Percentiles rank a stretch among this genome's conserved stretches.
These are phyloP conservation scores for Trichoderma parareesei DNA, from an alignment of 495 filamentous ascomycete species.

Conservation along the genomic window DNA sequence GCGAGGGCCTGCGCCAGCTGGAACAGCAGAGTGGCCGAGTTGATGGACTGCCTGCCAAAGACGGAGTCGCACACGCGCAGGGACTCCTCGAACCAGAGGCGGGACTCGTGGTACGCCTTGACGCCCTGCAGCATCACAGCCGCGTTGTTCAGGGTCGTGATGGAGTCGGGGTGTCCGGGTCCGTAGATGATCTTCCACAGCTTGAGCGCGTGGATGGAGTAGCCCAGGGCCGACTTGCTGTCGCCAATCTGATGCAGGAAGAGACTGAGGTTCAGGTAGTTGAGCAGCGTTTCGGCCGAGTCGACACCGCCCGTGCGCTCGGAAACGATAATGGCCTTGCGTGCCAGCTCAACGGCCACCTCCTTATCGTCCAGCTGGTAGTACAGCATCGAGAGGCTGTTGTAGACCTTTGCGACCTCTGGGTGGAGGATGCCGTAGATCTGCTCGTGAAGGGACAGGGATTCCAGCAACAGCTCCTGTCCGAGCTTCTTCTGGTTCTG, in stretches of 20 bases:
- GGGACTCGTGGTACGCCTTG: slow-evolving; percentile 85
- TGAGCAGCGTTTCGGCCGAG: slow-evolving; percentile 83
- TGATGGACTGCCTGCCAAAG: slow-evolving; percentile 79
- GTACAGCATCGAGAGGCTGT: slow-evolving; percentile 88
- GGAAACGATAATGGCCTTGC: slow-evolving; percentile 91
- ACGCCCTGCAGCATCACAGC: slow-evolving; percentile 96
- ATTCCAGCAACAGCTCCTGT: slow-evolving; percentile 91
- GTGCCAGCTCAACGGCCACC: slow-evolving; percentile 86
- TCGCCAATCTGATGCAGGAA: slow-evolving; percentile 89
- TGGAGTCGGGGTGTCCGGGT: slow-evolving; percentile 86
- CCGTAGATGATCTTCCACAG: slow-evolving; percentile 98
- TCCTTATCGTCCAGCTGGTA: slow-evolving; percentile 94
- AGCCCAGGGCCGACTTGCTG: slow-evolving; percentile 71
- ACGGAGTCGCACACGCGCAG: slow-evolving; percentile 78
- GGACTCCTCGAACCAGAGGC: slow-evolving; percentile 92
- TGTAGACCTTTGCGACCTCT: slow-evolving; percentile 92
- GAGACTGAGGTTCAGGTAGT: slow-evolving; percentile 92
- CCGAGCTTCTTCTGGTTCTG: slow-evolving; percentile 93
- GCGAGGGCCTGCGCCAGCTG: slow-evolving; percentile 93
- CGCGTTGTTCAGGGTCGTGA: slow-evolving; percentile 97
- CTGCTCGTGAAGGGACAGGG: slow-evolving; percentile 92
- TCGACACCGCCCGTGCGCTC: slow-evolving; percentile 94
- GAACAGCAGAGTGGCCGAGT: slow-evolving; percentile 92
- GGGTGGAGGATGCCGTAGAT: slow-evolving; percentile 98
- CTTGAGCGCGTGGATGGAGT: slow-evolving; percentile 86